Evolutionary conservation across 2,329 filamentous ascomycete genomes (phyloP), one percentile per base, ranked within the genome.

Genomic region (Cordyceps pruinosa): DNA sequence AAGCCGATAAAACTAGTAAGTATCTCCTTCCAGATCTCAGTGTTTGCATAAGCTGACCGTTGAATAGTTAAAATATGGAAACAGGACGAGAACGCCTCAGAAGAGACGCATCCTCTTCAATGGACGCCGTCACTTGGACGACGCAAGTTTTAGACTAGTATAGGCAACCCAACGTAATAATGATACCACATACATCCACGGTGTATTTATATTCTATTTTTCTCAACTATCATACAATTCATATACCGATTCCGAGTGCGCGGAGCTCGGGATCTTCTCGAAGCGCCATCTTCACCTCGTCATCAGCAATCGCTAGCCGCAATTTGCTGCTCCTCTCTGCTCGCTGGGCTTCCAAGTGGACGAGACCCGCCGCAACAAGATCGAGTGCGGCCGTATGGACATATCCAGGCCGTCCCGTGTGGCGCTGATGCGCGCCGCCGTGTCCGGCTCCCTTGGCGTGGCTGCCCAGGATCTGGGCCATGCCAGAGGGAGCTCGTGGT

Each of bases 1-100:
- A 99, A 74, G 90, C 91, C 6, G 94, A 99, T 70, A 99, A 99
- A 80, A 96, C 92, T 0, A 96, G 80, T 83, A 69, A 72, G 80
- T 73, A 54, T 37, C 12, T n/a, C 1, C 15, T 15, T 48, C n/a
- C 5, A 42, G 19, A 17, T 10, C 7, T 17, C 2, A 46, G 17
- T 37, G 13, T 10, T 10, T 42, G 12, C 7, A 42, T 25, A 30
- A 52, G 32, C 65, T 71, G 66, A 73, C 64, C 6, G 59, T 5
- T 39, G 28, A 23, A 53, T 8, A 85, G 80, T 97, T 71, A 97
- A 99, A 81, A 84, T 99, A 58, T 99, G 94, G 94, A 95, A 92
- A 72, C 88, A 87, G 64, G 94, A 99, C 70, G 90, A 95, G 47
- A 83, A 87, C 54, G 94, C 94, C 19, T 97, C 93, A 1, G 88